These are phyloP conservation scores for Hypoxylon sp. DNA, from an alignment of 2,329 filamentous ascomycete genomes.

Conservation along the genomic window DNA sequence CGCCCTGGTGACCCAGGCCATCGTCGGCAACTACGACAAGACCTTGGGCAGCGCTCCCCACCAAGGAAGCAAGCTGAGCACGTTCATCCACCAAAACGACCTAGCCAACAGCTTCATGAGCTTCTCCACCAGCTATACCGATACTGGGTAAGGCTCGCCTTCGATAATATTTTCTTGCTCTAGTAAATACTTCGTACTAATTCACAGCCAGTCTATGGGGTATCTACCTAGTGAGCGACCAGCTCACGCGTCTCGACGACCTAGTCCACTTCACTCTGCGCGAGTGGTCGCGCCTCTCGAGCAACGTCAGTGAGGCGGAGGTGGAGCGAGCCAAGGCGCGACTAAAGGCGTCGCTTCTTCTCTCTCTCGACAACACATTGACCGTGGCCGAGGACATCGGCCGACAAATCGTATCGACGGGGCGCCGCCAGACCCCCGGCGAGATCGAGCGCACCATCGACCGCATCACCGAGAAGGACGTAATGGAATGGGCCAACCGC, in stretches of 20 bases:
- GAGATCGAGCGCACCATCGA: slow-evolving; percentile 96
- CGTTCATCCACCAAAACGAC: slow-evolving; percentile 92
- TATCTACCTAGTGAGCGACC: slow-evolving; percentile 97
- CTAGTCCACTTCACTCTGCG: slow-evolving; percentile 98
- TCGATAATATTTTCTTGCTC: not conserved
- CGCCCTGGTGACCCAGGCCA: slow-evolving; percentile 95
- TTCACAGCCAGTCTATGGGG: slow-evolving; percentile 85
- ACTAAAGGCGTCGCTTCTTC: slow-evolving; percentile 97
- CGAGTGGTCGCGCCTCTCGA: slow-evolving; percentile 96
- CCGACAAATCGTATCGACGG: slow-evolving; percentile 97
- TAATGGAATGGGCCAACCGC: slow-evolving; percentile 95
- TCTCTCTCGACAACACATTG: slow-evolving; percentile 97
- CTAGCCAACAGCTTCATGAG: slow-evolving; percentile 99
- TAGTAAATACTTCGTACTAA: slow-evolving; percentile 32
- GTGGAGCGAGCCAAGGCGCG: slow-evolving; percentile 99
- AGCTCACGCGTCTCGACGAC: slow-evolving; percentile 89
- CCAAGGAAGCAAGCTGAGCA: slow-evolving; percentile 98
- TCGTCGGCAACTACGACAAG: slow-evolving; percentile 99
- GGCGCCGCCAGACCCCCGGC: slow-evolving; percentile 88
- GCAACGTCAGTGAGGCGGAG: slow-evolving; percentile 89
- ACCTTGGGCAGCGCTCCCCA: slow-evolving; percentile 97
- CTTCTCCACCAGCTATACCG: slow-evolving; percentile 99
- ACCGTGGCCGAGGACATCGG: slow-evolving; percentile 98
- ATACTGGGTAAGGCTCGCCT: slow-evolving; percentile 83
- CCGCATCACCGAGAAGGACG: slow-evolving; percentile 91